Evolutionary conservation across 2,329 filamentous ascomycete species (phyloP).

Genomic region (Alternaria ventricosa): DNA sequence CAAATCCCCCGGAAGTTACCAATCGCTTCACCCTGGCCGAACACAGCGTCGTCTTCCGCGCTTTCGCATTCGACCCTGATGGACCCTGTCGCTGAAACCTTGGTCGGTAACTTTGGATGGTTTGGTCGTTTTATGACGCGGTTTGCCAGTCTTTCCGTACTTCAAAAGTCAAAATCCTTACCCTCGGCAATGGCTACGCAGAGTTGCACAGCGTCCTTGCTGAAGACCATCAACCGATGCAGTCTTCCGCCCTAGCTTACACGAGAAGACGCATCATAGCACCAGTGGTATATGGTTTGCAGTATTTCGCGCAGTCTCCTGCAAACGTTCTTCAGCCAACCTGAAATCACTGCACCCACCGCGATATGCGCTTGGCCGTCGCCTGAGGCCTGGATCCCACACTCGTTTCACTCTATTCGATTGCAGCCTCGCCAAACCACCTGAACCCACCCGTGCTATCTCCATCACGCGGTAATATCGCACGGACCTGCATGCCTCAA

Average conservation of each 20-base stretch:
- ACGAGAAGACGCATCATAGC: not conserved
- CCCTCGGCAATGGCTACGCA: not conserved
- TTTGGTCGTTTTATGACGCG: not conserved
- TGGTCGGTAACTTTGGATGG: not conserved
- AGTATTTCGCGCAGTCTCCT: not conserved
- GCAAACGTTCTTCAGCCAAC: not conserved
- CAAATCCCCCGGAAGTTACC: slow-evolving; percentile 4
- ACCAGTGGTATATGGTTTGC: not conserved
- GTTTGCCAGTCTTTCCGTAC: not conserved
- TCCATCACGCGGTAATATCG: not conserved
- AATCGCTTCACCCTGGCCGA: not conserved
- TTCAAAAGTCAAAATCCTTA: not conserved
- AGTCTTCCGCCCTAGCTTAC: not conserved
- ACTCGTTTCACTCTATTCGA: slow-evolving; percentile 8
- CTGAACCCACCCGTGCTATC: not conserved
- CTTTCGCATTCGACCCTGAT: not conserved
- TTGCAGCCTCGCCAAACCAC: not conserved
- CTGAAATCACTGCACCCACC: not conserved
- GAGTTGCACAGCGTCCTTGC: not conserved
- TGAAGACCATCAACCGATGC: slow-evolving; percentile 8
- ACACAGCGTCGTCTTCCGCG: not conserved
- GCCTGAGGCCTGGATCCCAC: not conserved
- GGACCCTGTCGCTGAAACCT: not conserved
- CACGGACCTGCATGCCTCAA: not conserved
- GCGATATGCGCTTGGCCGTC: not conserved